Evolutionary conservation across 352 stramenopile genomes (phyloP).

Genomic region (Pythium sukuiense): DNA sequence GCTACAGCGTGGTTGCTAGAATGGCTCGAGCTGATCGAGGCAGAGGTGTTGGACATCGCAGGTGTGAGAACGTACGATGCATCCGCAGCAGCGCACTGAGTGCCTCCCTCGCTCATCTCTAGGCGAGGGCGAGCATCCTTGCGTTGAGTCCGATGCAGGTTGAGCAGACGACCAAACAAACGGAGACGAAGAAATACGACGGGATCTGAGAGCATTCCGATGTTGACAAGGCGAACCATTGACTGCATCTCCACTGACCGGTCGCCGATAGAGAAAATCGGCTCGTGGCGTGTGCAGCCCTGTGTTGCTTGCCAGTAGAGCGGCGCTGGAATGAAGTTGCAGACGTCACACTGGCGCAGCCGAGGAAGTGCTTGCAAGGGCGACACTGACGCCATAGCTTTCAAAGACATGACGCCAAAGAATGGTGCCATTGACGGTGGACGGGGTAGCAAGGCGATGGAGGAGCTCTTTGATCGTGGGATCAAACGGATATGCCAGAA

Average conservation of each 20-base stretch:
- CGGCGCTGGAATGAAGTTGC: background rate
- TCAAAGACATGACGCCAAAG: background rate
- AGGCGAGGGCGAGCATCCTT: background rate
- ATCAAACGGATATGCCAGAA: slow-evolving; percentile 22
- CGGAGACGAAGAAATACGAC: slow-evolving; percentile 11
- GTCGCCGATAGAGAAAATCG: slow-evolving; percentile 15
- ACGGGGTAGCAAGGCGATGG: too few relatives aligned
- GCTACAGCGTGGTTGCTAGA: too few relatives aligned
- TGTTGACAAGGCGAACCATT: slow-evolving; percentile 23
- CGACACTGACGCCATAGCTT: background rate
- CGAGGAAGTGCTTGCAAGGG: background rate
- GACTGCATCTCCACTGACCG: slow-evolving; percentile 19
- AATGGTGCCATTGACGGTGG: background rate
- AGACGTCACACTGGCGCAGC: background rate
- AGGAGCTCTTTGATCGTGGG: background rate
- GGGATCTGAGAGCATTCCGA: slow-evolving; percentile 21
- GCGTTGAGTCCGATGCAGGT: too few relatives aligned
- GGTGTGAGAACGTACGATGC: too few relatives aligned
- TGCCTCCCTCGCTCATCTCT: background rate
- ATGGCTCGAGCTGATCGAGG: too few relatives aligned
- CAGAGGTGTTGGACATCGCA: too few relatives aligned
- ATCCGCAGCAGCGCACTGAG: too few relatives aligned
- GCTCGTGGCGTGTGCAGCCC: slow-evolving; percentile 11
- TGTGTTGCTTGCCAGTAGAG: background rate
- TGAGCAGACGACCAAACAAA: background rate